Base-by-base conservation (phyloP, 2,329 filamentous ascomycete genomes). In the Ophiobolus disseminans region DNA sequence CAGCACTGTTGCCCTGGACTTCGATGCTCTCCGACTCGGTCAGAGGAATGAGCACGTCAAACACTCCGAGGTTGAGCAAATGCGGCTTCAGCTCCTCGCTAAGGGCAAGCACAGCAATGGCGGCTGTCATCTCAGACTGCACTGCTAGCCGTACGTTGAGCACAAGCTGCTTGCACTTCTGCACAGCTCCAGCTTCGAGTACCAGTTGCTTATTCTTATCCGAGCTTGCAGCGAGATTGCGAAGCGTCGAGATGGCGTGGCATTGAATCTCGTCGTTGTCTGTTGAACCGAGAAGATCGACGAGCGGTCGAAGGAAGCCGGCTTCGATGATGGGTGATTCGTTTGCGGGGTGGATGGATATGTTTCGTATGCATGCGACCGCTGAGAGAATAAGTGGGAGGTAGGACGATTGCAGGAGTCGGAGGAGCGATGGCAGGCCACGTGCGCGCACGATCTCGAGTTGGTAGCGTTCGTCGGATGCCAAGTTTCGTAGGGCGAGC, bases 261-360 rank as follows among this genome's bases (percentile, higher is more conserved):
- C 94, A 99, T 72, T 99, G 94, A 41, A 99, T 99, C 72, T 99
- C 94, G 74, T 99, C 94, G 69, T 97, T 97, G 63, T 97, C 93
- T 0, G 92, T 97, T 8, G 91, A 95, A 41, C 94, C 93, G 6
- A 99, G 83, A 1, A 99, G 82, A 60, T 97, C 92, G 19, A 99
- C 94, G 45, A 99, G 77, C 0, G 94, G 94, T 71, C 91, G 92
- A 51, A 99, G 76, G 75, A 99, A 99, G 49, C 93, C 94, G 31
- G 93, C 93, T 68, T 99, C 94, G 66, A 99, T 99, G 58, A 99
- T 99, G 0, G 94, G 94, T 9, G 93, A 97, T 76, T 99, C 94
- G 75, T 99, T 99, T 68, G 93, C 81, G 14, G 94, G 94, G 71
- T 99, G 94, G 60, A 99, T 99, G 48, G 93, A 97, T 60, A 99